Evolutionary conservation across 805 yeast genomes (phyloP).

Genomic region (Komagataella phaffii): DNA sequence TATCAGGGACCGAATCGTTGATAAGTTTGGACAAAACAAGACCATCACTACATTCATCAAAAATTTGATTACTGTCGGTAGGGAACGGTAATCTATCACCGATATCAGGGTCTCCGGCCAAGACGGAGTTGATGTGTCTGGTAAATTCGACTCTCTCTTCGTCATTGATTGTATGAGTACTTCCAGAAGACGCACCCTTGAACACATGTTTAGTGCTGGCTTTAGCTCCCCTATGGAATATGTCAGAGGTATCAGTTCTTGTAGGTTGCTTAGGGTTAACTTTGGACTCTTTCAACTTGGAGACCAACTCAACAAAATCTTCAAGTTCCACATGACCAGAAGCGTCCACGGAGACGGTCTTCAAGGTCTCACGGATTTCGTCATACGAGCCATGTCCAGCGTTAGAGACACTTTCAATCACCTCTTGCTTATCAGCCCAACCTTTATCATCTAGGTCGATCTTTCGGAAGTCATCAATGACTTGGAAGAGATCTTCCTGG

Average conservation of each 20-base stretch:
- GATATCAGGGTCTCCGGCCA: slow-evolving; percentile 77
- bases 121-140: slow-evolving; percentile 84
- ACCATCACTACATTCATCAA: slow-evolving; percentile 95
- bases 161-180: slow-evolving; percentile 92
- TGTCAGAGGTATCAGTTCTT: slow-evolving; percentile 9
- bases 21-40: slow-evolving; percentile 83
- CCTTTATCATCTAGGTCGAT: slow-evolving; percentile 90
- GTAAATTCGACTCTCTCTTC: slow-evolving; percentile 96
- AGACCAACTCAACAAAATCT: slow-evolving; percentile 76
- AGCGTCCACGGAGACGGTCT: slow-evolving; percentile 86
- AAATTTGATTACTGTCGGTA: slow-evolving; percentile 85
- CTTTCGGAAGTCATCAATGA: slow-evolving; percentile 76
- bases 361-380: slow-evolving; percentile 86
- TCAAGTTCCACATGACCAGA: slow-evolving; percentile 95
- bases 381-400: slow-evolving; percentile 79
- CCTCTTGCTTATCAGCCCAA: slow-evolving; percentile 84
- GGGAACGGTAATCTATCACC: slow-evolving; percentile 85
- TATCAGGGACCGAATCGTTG: slow-evolving; percentile 96
- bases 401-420: slow-evolving; percentile 69
- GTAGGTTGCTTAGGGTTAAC: slow-evolving; percentile 7
- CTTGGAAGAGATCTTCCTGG: slow-evolving; percentile 75
- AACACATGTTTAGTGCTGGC: slow-evolving; percentile 59
- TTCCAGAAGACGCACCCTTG: slow-evolving; percentile 82
- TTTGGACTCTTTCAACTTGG: slow-evolving; percentile 55
- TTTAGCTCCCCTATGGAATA: slow-evolving; percentile 38